Evolutionary conservation across 768 basidiomycete species (phyloP).

Genomic region (Naganishia friedmannii): DNA sequence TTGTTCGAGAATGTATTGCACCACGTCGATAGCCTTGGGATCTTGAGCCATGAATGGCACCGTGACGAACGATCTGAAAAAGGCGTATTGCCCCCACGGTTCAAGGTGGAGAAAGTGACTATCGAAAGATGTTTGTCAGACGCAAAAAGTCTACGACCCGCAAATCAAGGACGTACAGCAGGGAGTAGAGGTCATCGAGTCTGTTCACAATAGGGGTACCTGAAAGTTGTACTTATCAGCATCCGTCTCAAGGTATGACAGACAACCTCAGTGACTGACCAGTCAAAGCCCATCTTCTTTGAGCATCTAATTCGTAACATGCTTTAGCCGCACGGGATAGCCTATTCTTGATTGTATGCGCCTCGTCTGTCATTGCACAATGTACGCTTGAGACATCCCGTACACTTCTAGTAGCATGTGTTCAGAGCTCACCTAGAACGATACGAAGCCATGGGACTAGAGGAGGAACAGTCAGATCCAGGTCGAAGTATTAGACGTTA

Average conservation of each 20-base stretch:
- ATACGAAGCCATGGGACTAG: constrained; percentile 76
- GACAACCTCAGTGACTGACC: constrained; percentile 53
- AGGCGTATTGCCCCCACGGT: constrained; percentile 56
- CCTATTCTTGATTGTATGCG: constrained; percentile 89
- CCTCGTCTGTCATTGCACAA: constrained; percentile 64
- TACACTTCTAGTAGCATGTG: too few species aligned
- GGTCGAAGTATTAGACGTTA: constrained; percentile 7
- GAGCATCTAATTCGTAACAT: constrained; percentile 75
- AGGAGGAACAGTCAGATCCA: constrained; percentile 3
- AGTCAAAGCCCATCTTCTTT: constrained; percentile 85
- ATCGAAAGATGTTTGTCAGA: constrained; percentile 9
- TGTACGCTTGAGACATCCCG: neutral
- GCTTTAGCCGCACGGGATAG: constrained; percentile 56
- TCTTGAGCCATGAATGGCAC: constrained; percentile 87
- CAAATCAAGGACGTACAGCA: constrained; percentile 47
- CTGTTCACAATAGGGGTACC: constrained; percentile 94
- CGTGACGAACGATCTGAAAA: constrained; percentile 82
- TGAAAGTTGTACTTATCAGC: constrained; percentile 34
- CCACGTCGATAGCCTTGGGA: constrained; percentile 87
- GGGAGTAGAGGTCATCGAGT: constrained; percentile 83
- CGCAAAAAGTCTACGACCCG: neutral
- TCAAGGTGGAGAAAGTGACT: constrained; percentile 53
- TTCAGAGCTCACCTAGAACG: constrained; percentile 56
- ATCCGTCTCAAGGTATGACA: neutral
- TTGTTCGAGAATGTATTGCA: constrained; percentile 88